Evolutionary conservation across 768 basidiomycete species (phyloP).

Genomic region (Tulasnella sp.): DNA sequence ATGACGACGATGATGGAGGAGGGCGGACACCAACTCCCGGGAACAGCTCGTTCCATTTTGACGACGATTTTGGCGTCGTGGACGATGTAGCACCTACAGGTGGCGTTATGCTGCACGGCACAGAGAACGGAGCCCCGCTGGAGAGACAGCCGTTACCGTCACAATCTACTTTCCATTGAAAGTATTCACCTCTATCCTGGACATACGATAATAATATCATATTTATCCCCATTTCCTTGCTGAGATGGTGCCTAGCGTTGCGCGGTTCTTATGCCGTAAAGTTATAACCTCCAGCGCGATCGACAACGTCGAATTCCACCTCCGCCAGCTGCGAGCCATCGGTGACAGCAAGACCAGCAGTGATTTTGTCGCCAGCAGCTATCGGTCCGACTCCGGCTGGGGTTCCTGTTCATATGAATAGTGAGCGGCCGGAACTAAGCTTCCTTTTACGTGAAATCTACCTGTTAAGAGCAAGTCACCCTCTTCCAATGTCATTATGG

Average conservation of each 20-base stretch:
- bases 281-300: slow-evolving; percentile 70
- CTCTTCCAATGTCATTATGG: slow-evolving; percentile 97
- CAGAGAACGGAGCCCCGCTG: slow-evolving; percentile 17
- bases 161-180: slow-evolving; percentile 21
- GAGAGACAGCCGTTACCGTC: slow-evolving; percentile 24
- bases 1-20: slow-evolving; percentile 44
- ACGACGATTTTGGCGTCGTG: slow-evolving; percentile 30
- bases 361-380: slow-evolving; percentile 72
- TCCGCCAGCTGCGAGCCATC: slow-evolving; percentile 52
- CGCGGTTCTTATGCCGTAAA: slow-evolving; percentile 46
- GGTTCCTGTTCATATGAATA: slow-evolving; percentile 64
- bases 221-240: background rate
- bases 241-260: background rate
- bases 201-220: slow-evolving; percentile 23
- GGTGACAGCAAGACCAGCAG: slow-evolving; percentile 66
- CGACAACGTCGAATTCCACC: slow-evolving; percentile 66
- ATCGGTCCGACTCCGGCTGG: slow-evolving; percentile 88
- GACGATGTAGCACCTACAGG: background rate
- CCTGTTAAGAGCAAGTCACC: slow-evolving; percentile 41
- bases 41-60: slow-evolving; percentile 53
- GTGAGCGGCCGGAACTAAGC: slow-evolving; percentile 4
- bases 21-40: slow-evolving; percentile 67
- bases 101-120: slow-evolving; percentile 15
- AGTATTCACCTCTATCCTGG: background rate
- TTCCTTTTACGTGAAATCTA: slow-evolving; percentile 2